phyloP scores from a whole-genome alignment of 768 basidiomycete species.

The Kwoniella heveanensis region DNA sequence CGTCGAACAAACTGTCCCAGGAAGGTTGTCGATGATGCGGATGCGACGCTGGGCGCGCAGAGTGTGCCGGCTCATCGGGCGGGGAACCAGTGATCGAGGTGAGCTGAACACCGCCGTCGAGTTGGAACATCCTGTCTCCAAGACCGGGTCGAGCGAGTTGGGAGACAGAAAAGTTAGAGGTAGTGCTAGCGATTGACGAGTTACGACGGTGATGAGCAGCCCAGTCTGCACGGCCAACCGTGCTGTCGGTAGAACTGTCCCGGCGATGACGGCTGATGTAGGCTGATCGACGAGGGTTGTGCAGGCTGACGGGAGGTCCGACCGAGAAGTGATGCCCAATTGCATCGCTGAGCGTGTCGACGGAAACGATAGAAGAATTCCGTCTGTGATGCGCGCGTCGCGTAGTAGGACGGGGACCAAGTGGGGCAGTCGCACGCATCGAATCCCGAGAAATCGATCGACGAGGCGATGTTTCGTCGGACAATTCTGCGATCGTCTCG shows the following conservation, averaged over 20 bases:
- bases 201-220: conserved; percentile 41
- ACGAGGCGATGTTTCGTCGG: conserved; percentile 8
- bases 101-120: conserved; percentile 43
- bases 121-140: conserved; percentile 53
- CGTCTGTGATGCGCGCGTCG: conserved; percentile 37
- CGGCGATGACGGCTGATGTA: conserved; percentile 45
- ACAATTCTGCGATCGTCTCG: conserved; percentile 11
- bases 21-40: conserved; percentile 13
- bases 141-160: conserved; percentile 47
- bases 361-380: conserved; percentile 42
- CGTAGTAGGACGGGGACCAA: conserved; percentile 22
- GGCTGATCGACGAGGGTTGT: conserved; percentile 25
- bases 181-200: conserved; percentile 35
- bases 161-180: conserved; percentile 29
- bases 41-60: neutral
- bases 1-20: conserved; percentile 30
- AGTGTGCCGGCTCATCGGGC: conserved; percentile 12
- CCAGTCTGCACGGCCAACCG: conserved; percentile 45
- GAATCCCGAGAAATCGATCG: neutral
- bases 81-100: conserved; percentile 47
- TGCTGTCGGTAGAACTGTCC: conserved; percentile 30
- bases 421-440: conserved; percentile 2
- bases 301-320: conserved; percentile 38
- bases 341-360: conserved; percentile 36
- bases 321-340: conserved; percentile 2